Percentiles rank a stretch among this genome's conserved stretches.
Conservation (phyloP, 441 rosid genomes). For the Bocquillonia castaneifolia region DNA sequence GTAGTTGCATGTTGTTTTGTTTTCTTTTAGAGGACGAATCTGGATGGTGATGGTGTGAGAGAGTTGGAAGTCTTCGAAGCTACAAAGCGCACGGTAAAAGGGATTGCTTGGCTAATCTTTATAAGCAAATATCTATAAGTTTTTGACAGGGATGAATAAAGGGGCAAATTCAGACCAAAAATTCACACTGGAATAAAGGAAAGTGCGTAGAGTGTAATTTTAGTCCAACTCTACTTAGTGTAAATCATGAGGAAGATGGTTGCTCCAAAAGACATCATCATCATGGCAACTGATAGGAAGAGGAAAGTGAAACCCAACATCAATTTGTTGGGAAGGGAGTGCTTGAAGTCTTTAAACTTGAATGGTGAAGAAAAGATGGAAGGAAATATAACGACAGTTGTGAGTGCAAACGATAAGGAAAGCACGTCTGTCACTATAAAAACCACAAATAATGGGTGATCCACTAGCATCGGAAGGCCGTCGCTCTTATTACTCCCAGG, state of each 20-base stretch:
- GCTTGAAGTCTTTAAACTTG: conserved; percentile 18
- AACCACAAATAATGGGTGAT: conserved; percentile 9
- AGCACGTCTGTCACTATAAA: conserved; percentile 16
- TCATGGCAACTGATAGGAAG: conserved; percentile 23
- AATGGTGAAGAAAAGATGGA: conserved; percentile 20
- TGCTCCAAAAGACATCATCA: conserved; percentile 22
- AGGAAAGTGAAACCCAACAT: conserved; percentile 16
- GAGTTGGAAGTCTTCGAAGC: no score
- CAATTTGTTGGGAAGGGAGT: conserved; percentile 16
- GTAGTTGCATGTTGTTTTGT: no score
- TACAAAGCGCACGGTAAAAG: no score
- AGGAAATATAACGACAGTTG: conserved; percentile 21
- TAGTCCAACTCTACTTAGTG: conserved; percentile 18
- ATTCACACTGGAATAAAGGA: conserved; percentile 21
- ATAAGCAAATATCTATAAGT: background rate
- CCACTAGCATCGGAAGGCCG: conserved; percentile 14
- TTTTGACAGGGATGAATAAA: background rate
- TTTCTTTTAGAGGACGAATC: no score
- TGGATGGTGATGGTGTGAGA: no score
- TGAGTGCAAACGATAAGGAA: conserved; percentile 16
- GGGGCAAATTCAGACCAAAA: conserved; percentile 13
- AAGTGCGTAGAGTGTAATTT: conserved; percentile 5
- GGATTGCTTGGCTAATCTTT: no score
- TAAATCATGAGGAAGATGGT: conserved; percentile 19
- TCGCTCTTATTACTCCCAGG: conserved; percentile 17